phyloP scores from a whole-genome alignment of 2,329 filamentous ascomycete genomes.

The Achaetomium macrosporum region DNA sequence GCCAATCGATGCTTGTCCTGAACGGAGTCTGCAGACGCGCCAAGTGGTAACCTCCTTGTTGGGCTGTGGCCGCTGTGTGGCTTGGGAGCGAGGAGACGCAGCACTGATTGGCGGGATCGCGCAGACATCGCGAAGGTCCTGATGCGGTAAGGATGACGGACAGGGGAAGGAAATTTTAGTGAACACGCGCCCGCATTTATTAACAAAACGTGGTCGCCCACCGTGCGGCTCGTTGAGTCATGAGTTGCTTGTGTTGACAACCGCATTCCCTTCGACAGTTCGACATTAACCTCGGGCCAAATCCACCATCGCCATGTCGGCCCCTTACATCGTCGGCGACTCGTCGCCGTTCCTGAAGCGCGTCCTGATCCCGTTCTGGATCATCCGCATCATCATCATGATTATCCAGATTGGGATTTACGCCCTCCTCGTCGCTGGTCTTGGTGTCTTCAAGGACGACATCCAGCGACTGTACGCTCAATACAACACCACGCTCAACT shows the following conservation, averaged over 20 bases:
- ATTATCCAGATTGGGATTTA: constrained; percentile 25
- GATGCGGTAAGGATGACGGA: neutral
- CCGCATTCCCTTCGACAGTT: no score
- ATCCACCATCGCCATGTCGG: constrained; percentile 19
- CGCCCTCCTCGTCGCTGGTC: constrained; percentile 18
- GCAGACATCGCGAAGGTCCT: neutral
- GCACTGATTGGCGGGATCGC: neutral
- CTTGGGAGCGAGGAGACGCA: neutral
- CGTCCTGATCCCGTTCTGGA: constrained; percentile 32
- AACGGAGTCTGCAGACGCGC: no score
- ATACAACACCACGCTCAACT: constrained; percentile 16
- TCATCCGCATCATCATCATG: constrained; percentile 30
- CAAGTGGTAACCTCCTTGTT: no score
- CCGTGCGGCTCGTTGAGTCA: no score
- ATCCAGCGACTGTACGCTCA: constrained; percentile 14
- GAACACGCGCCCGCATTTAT: neutral
- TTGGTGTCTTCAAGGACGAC: constrained; percentile 20
- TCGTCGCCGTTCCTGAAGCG: constrained; percentile 33
- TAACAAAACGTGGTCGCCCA: neutral
- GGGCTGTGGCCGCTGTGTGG: no score
- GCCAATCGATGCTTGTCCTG: neutral
- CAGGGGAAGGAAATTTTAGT: neutral
- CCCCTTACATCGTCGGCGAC: constrained; percentile 27
- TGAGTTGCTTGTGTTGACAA: no score
- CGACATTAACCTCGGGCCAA: neutral